Conservation (phyloP, 1,284 basidiomycete genomes). For the Heliocybe sulcata region DNA sequence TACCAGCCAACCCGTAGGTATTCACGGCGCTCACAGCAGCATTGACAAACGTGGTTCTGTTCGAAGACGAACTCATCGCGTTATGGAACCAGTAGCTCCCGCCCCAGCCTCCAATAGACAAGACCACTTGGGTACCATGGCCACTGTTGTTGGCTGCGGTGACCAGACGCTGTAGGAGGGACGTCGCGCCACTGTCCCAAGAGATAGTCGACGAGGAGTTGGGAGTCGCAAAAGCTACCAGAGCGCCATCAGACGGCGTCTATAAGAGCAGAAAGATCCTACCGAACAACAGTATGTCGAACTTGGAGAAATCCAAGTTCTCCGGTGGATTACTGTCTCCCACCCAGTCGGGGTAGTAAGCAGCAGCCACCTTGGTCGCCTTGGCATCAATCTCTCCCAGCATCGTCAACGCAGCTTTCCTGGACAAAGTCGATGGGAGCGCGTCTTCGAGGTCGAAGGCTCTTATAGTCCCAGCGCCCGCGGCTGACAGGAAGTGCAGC, state of each 20-base stretch:
- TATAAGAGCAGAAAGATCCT: constrained; percentile 6
- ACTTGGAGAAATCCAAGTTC: constrained; percentile 59
- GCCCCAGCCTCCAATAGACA: constrained; percentile 62
- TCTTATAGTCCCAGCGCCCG: constrained; percentile 11
- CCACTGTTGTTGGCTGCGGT: constrained; percentile 49
- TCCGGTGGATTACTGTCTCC: constrained; percentile 51
- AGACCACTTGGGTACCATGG: constrained; percentile 54
- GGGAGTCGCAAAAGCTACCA: constrained; percentile 69
- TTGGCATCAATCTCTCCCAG: constrained; percentile 8
- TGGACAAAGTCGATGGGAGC: constrained; percentile 19
- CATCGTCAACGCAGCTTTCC: neutral
- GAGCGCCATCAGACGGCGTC: neutral
- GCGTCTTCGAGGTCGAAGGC: constrained; percentile 34
- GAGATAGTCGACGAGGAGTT: constrained; percentile 47
- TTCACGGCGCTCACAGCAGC: constrained; percentile 56
- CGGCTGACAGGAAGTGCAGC: constrained; percentile 29
- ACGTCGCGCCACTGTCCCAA: constrained; percentile 47
- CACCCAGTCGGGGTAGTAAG: constrained; percentile 71
- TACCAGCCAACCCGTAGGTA: constrained; percentile 58
- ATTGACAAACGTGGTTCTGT: constrained; percentile 50
- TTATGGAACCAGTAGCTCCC: constrained; percentile 60
- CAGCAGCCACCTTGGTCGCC: constrained; percentile 25
- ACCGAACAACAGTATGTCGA: constrained; percentile 68
- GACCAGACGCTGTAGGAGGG: constrained; percentile 59
- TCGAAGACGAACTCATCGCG: constrained; percentile 39